Percentiles rank a stretch among this genome's conserved stretches.
These are phyloP conservation scores for Lepidium didymum DNA, from an alignment of 345 rosid species.

Conservation along the genomic window DNA sequence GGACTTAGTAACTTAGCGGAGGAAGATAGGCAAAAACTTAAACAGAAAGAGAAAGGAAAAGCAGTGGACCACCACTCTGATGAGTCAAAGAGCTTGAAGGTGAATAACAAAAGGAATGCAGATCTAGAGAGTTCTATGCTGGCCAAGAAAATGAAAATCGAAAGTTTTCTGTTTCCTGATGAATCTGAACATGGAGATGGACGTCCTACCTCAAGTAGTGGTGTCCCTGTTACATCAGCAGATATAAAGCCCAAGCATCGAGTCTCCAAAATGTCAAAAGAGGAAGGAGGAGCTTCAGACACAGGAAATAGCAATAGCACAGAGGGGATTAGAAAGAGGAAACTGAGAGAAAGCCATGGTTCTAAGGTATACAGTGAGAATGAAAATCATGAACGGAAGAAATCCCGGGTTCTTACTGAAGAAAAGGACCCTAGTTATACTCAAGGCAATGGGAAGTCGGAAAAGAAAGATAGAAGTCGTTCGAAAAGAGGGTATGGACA, in stretches of 20 bases:
- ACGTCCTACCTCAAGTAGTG: constrained; percentile 44
- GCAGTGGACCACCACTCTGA: constrained; percentile 39
- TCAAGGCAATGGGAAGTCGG: constrained; percentile 47
- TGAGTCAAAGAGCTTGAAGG: constrained; percentile 45
- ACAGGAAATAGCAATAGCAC: constrained; percentile 36
- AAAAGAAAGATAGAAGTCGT: constrained; percentile 49
- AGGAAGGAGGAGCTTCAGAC: constrained; percentile 42
- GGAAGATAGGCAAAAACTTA: constrained; percentile 40
- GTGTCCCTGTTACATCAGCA: constrained; percentile 34
- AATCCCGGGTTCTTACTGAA: constrained; percentile 45
- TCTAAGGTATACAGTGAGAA: constrained; percentile 37
- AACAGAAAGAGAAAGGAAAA: constrained; percentile 60
- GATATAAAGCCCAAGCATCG: constrained; percentile 36
- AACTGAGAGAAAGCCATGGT: constrained; percentile 41
- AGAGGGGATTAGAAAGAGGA: constrained; percentile 50
- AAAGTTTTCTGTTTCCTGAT: constrained; percentile 33
- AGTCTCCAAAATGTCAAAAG: constrained; percentile 39
- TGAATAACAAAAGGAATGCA: constrained; percentile 46
- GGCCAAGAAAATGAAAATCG: constrained; percentile 62
- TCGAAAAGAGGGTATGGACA: constrained; percentile 47
- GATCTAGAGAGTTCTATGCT: constrained; percentile 45
- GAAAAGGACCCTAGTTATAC: constrained; percentile 53
- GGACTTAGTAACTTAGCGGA: constrained; percentile 33
- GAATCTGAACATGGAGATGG: constrained; percentile 47
- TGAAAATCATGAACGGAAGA: constrained; percentile 52